Evolutionary conservation across 352 stramenopile genomes (phyloP).

Genomic region (Lagenidium sp.): DNA sequence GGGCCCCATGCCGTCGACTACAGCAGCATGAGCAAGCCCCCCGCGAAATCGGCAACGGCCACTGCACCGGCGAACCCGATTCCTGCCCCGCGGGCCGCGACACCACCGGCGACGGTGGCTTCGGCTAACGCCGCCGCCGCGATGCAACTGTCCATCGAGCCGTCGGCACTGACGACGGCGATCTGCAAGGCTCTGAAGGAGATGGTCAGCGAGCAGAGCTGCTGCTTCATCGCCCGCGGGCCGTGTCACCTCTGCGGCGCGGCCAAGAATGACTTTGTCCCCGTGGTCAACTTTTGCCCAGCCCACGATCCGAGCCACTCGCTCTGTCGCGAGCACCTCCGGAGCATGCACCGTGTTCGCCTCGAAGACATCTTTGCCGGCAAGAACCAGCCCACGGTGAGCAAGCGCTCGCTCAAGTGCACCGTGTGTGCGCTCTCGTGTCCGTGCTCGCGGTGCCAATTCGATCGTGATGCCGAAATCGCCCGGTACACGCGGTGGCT

Average conservation of each 20-base stretch:
- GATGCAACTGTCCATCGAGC: too few relatives aligned
- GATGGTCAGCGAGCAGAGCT: slow-evolving; percentile 43
- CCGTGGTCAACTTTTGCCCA: slow-evolving; percentile 73
- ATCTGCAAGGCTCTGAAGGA: slow-evolving; percentile 48
- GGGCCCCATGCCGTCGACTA: slow-evolving; percentile 1
- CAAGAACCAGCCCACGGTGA: slow-evolving; percentile 55
- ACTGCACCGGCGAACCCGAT: too few relatives aligned
- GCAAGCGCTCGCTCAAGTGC: slow-evolving; percentile 52
- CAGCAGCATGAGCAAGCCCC: too few relatives aligned
- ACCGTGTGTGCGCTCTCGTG: slow-evolving; percentile 50
- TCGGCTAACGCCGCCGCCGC: too few relatives aligned
- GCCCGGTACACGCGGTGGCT: slow-evolving; percentile 22
- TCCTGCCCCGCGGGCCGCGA: too few relatives aligned
- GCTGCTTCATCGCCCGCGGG: slow-evolving; percentile 66
- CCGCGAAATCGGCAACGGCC: too few relatives aligned
- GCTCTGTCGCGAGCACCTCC: slow-evolving; percentile 64
- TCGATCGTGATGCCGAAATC: slow-evolving; percentile 20
- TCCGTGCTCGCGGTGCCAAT: slow-evolving; percentile 45
- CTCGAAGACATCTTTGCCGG: slow-evolving; percentile 68
- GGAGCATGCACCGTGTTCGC: slow-evolving; percentile 58
- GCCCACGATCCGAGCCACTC: slow-evolving; percentile 54
- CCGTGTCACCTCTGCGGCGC: slow-evolving; percentile 57
- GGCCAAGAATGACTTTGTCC: slow-evolving; percentile 32
- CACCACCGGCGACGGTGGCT: too few relatives aligned
- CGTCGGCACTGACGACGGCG: slow-evolving; percentile 20